A percentile compares a stretch with the other conserved stretches of the same genome.
Conservation (phyloP, 441 rosid species). For the Bruguiera hainesii region DNA sequence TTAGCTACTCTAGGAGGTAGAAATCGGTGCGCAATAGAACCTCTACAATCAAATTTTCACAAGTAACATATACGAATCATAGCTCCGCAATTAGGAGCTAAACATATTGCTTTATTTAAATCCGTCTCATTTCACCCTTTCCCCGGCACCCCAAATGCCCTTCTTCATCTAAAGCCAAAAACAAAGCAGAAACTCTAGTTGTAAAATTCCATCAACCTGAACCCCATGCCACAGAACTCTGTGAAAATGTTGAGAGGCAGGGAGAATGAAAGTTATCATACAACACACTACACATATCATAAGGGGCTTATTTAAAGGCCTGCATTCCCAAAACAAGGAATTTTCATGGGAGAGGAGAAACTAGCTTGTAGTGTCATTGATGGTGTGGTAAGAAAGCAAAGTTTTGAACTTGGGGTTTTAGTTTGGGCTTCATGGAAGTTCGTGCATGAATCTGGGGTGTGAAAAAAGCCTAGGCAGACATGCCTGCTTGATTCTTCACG, state of each 20-base stretch:
- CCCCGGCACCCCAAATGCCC: too few species aligned
- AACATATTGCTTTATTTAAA: neutral
- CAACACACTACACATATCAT: too few species aligned
- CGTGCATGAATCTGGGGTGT: constrained; percentile 29
- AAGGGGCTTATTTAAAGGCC: too few species aligned
- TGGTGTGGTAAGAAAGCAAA: constrained; percentile 31
- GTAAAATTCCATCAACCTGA: neutral
- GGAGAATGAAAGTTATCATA: neutral
- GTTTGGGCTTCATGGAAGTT: constrained; percentile 14
- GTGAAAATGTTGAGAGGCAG: too few species aligned
- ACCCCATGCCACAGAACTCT: neutral
- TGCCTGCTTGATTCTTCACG: constrained; percentile 4
- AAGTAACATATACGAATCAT: too few species aligned
- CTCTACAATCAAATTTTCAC: neutral
- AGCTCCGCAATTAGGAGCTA: neutral
- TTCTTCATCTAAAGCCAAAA: too few species aligned
- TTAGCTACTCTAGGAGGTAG: too few species aligned
- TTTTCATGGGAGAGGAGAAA: constrained; percentile 54
- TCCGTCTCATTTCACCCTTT: neutral
- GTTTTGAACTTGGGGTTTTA: constrained; percentile 26
- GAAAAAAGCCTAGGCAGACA: constrained; percentile 43
- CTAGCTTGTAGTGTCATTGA: constrained; percentile 28
- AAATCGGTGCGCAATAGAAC: neutral
- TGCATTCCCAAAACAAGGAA: too few species aligned
- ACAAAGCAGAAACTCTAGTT: neutral